These are phyloP conservation scores for Trichocladium antarcticum DNA, from an alignment of 495 filamentous ascomycete species.

Conservation along the genomic window DNA sequence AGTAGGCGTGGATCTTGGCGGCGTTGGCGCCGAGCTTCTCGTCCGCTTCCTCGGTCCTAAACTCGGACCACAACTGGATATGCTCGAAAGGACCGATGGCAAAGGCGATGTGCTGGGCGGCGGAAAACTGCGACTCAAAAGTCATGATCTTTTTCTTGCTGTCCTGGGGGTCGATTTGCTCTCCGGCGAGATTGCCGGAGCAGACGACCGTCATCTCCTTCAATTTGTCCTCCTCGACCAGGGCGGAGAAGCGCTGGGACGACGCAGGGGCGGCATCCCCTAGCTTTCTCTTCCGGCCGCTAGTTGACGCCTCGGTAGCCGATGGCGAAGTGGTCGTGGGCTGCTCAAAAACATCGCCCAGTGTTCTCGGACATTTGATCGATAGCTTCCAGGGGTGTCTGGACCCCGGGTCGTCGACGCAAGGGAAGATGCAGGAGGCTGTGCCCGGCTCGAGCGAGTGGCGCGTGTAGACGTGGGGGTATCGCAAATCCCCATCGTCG, in stretches of 20 bases:
- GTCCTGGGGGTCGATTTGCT: constrained; percentile 61
- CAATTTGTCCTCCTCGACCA: constrained; percentile 67
- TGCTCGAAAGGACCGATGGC: constrained; percentile 90
- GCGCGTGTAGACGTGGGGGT: constrained; percentile 83
- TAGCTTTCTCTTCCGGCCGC: constrained; percentile 26
- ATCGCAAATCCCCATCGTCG: constrained; percentile 62
- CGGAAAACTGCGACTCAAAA: constrained; percentile 57
- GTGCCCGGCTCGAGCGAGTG: constrained; percentile 66
- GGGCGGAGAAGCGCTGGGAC: constrained; percentile 16
- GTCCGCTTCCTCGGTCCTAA: constrained; percentile 79
- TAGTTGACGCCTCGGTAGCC: constrained; percentile 4
- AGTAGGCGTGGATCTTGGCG: constrained; percentile 77
- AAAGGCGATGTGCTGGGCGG: constrained; percentile 82
- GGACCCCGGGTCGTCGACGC: constrained; percentile 68
- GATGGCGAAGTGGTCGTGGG: constrained; percentile 24
- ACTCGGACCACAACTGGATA: constrained; percentile 71
- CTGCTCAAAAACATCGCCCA: constrained; percentile 67
- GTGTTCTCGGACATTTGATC: constrained; percentile 69
- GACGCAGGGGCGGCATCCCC: constrained; percentile 25
- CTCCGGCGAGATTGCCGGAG: constrained; percentile 76
- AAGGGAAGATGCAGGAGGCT: constrained; percentile 80
- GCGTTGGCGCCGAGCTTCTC: constrained; percentile 76
- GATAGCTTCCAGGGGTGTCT: constrained; percentile 80
- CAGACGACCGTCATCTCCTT: constrained; percentile 83
- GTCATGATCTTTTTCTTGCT: constrained; percentile 69